phyloP scores from a whole-genome alignment of 495 filamentous ascomycete genomes.

The Penicillium alfredii region DNA sequence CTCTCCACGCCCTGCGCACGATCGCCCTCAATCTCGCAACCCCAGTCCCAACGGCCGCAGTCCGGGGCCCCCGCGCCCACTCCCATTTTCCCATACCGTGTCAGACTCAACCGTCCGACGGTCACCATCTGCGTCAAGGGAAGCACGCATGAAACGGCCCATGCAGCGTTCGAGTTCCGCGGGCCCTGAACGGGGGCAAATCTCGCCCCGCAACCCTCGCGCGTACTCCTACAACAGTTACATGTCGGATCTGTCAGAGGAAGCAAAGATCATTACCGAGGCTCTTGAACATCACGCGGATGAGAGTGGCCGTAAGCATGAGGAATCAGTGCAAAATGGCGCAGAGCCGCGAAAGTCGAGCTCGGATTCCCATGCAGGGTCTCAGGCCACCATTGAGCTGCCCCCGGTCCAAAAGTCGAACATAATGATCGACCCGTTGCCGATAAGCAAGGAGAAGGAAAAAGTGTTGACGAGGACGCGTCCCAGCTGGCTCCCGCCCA shows the following conservation, averaged over 20 bases:
- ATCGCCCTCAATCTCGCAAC: conserved; percentile 50
- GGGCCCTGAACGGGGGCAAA: conserved; percentile 38
- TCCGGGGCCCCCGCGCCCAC: conserved; percentile 33
- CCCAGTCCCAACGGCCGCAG: conserved; percentile 51
- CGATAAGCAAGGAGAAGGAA: conserved; percentile 94
- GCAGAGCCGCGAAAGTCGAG: conserved; percentile 38
- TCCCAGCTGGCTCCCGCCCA: conserved; percentile 92
- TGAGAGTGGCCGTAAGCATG: conserved; percentile 48
- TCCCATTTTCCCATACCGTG: conserved; percentile 39
- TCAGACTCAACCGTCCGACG: conserved; percentile 15
- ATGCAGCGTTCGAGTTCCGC: conserved; percentile 39
- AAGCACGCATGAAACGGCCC: conserved; percentile 27
- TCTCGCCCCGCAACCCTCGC: conserved; percentile 50
- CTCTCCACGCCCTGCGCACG: conserved; percentile 71
- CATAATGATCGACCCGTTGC: conserved; percentile 93
- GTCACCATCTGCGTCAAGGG: conserved; percentile 25
- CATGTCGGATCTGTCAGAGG: conserved; percentile 72
- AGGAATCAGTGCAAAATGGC: conserved; percentile 47
- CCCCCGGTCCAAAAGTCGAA: conserved; percentile 82
- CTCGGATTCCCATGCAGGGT: conserved; percentile 49
- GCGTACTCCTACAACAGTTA: conserved; percentile 83
- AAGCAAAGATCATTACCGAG: conserved; percentile 83
- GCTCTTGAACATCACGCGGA: conserved; percentile 82
- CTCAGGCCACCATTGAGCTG: conserved; percentile 54
- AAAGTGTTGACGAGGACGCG: conserved; percentile 84